These are phyloP conservation scores for Trichoderma gracile DNA, from an alignment of 2,329 filamentous ascomycete genomes.

Conservation along the genomic window DNA sequence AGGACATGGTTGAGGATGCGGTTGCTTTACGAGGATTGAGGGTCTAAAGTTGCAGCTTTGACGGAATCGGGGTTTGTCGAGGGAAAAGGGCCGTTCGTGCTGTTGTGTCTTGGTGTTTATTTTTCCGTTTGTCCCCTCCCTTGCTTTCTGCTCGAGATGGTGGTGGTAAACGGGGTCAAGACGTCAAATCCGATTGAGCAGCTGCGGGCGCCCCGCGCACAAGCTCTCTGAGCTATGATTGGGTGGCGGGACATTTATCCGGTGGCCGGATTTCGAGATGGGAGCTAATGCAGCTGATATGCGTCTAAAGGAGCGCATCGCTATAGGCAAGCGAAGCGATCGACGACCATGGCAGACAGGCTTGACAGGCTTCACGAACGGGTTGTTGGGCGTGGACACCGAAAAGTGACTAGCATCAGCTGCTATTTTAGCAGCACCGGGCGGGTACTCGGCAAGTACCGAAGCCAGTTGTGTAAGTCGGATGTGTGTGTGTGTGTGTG, in stretches of 20 bases:
- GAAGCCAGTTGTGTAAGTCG: neutral
- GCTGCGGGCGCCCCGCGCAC: neutral
- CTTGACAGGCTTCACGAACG: neutral
- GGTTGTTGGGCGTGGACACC: neutral
- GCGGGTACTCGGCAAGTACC: neutral
- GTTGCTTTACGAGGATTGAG: neutral
- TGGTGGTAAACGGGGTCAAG: slow-evolving; percentile 4
- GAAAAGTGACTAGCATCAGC: neutral
- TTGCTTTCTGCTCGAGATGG: neutral
- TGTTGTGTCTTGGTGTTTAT: neutral
- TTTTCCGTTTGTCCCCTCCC: slow-evolving; percentile 11
- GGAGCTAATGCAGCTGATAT: neutral
- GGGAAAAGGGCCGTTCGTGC: neutral
- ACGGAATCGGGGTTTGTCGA: neutral
- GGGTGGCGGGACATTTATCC: neutral
- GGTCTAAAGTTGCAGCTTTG: neutral
- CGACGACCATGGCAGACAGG: neutral
- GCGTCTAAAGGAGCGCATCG: neutral
- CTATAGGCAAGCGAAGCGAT: neutral
- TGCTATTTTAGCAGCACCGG: neutral
- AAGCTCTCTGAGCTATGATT: slow-evolving; percentile 20
- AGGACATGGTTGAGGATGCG: slow-evolving; percentile 41
- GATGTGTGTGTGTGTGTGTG: neutral
- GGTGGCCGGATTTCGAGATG: neutral
- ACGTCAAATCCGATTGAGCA: neutral